phyloP scores from a whole-genome alignment of 495 filamentous ascomycete species.

The Daldinia caldariorum region DNA sequence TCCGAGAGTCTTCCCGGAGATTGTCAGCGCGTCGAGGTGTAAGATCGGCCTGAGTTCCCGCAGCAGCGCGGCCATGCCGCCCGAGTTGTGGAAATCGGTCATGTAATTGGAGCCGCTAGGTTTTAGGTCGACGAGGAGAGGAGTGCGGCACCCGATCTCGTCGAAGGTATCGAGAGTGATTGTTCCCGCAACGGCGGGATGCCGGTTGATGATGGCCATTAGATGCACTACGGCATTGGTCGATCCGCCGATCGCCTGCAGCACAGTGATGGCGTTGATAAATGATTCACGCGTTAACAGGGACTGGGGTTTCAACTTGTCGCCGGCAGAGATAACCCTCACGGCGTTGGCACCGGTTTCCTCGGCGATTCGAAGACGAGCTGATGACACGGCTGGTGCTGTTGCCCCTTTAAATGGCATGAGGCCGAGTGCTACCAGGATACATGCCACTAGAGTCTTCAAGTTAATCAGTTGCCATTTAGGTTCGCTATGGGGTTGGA shows the following conservation, averaged over 20 bases:
- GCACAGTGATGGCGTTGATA: slow-evolving; percentile 71
- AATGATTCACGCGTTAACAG: slow-evolving; percentile 70
- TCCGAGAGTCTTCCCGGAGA: slow-evolving; percentile 68
- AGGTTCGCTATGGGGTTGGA: too few relatives aligned
- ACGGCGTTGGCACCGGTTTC: slow-evolving; percentile 69
- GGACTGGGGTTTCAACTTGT: slow-evolving; percentile 60
- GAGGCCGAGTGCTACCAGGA: slow-evolving; percentile 69
- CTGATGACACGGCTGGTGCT: slow-evolving; percentile 71
- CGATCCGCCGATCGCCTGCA: slow-evolving; percentile 75
- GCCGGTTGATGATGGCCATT: slow-evolving; percentile 70
- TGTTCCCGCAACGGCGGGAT: slow-evolving; percentile 62
- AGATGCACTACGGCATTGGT: slow-evolving; percentile 76
- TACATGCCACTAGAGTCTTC: slow-evolving; percentile 62
- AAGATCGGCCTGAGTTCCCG: slow-evolving; percentile 66
- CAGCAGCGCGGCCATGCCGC: slow-evolving; percentile 69
- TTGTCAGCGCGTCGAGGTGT: slow-evolving; percentile 64
- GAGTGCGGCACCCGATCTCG: slow-evolving; percentile 66
- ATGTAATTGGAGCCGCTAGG: slow-evolving; percentile 76
- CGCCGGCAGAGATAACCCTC: slow-evolving; percentile 49
- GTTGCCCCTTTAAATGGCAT: slow-evolving; percentile 70
- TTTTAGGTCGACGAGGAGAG: slow-evolving; percentile 72
- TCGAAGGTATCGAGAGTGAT: slow-evolving; percentile 69
- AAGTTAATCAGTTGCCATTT: slow-evolving; percentile 1
- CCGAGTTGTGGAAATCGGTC: slow-evolving; percentile 75
- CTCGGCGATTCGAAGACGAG: slow-evolving; percentile 70